Conservation (phyloP, 129 eudicot genomes). For the Centaurea solstitialis region DNA sequence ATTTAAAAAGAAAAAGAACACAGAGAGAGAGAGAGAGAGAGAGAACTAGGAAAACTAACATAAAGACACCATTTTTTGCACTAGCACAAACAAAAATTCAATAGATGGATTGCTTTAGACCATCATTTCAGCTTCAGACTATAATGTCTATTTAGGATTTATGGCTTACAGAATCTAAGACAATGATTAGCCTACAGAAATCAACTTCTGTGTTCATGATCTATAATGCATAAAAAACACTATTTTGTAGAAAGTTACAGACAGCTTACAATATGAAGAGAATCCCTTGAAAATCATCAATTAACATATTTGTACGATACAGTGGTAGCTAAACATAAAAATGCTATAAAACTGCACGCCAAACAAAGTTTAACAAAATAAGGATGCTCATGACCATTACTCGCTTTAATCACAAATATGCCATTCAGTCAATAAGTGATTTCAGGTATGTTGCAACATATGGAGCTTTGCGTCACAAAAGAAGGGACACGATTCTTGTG, state of each 20-base stretch:
- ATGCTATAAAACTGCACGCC: neutral
- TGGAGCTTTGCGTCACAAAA: neutral
- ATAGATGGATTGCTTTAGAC: neutral
- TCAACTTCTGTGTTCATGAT: neutral
- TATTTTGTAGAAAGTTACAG: neutral
- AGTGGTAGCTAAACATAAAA: neutral
- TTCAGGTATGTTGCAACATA: neutral
- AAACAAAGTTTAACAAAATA: neutral
- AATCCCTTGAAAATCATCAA: neutral
- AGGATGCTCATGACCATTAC: neutral
- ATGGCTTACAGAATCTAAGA: neutral
- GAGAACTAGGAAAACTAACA: neutral
- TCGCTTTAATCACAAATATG: neutral
- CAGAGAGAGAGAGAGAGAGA: too few relatives aligned
- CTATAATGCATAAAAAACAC: neutral
- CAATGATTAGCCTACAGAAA: neutral
- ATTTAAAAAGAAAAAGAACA: too few relatives aligned
- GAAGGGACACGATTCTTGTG: neutral
- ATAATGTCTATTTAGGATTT: neutral
- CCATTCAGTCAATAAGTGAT: neutral
- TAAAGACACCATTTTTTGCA: neutral
- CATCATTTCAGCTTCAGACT: neutral
- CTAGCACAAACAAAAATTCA: neutral
- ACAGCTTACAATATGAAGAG: neutral
- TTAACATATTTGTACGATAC: neutral